These are phyloP conservation scores for Actinomortierella ambigua DNA, from an alignment of 371 early-diverging fungal species.

Conservation along the genomic window DNA sequence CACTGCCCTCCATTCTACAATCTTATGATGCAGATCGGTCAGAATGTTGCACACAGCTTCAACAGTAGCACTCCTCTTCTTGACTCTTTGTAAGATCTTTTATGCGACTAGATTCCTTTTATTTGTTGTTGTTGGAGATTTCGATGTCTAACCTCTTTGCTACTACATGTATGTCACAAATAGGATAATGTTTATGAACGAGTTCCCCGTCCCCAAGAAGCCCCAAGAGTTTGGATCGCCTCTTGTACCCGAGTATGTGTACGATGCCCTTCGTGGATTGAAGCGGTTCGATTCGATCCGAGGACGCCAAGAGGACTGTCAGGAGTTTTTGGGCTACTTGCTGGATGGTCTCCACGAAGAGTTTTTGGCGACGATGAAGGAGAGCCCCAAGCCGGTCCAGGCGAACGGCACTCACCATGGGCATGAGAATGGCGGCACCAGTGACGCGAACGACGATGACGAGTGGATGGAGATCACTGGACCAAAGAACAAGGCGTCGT, in stretches of 20 bases:
- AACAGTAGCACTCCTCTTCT: conserved; percentile 80
- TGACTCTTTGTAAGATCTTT: conserved; percentile 74
- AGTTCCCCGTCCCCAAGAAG: conserved; percentile 60
- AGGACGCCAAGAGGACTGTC: conserved; percentile 97
- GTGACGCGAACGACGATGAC: conserved; percentile 43
- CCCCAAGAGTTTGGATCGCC: conserved; percentile 68
- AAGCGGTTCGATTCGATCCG: conserved; percentile 82
- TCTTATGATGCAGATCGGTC: conserved; percentile 70
- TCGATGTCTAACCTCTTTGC: no score
- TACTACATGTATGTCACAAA: conserved; percentile 1
- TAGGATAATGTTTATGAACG: conserved; percentile 79
- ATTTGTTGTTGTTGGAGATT: no score
- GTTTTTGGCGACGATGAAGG: conserved; percentile 57
- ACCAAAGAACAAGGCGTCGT: conserved; percentile 71
- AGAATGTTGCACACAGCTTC: conserved; percentile 69
- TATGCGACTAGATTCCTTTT: no score
- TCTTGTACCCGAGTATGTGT: conserved; percentile 93
- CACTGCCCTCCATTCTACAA: conserved; percentile 93
- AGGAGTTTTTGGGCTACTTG: conserved; percentile 93
- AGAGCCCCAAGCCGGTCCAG: conserved; percentile 11
- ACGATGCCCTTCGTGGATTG: conserved; percentile 81
- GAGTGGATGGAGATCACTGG: conserved; percentile 92
- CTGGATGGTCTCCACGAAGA: conserved; percentile 96
- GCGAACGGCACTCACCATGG: conserved; percentile 5
- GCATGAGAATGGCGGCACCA: conserved; percentile 5